Conservation (phyloP, 768 basidiomycete species). For the Leccinum boreale region DNA sequence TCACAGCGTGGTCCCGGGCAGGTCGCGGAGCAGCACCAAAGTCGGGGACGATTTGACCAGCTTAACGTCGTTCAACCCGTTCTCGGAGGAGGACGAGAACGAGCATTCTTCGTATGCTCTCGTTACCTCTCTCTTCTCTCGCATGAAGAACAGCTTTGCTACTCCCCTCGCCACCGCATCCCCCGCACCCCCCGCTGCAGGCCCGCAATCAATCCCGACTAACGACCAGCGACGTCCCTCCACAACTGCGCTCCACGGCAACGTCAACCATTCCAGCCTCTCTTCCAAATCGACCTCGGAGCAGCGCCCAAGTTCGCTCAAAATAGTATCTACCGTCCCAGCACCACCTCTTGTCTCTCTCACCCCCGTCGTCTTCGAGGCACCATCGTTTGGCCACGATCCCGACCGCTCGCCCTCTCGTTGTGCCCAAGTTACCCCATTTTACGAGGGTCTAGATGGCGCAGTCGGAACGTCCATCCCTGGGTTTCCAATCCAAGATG, state of each 20-base stretch:
- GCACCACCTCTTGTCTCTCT: conserved; percentile 84
- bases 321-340: conserved; percentile 47
- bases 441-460: conserved; percentile 53
- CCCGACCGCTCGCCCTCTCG: conserved; percentile 59
- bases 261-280: conserved; percentile 42
- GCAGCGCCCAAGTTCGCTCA: conserved; percentile 60
- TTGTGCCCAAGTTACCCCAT: conserved; percentile 46
- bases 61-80: conserved; percentile 87
- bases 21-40: conserved; percentile 63
- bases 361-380: conserved; percentile 81
- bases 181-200: conserved; percentile 35
- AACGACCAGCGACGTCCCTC: conserved; percentile 63
- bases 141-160: conserved; percentile 76
- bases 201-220: conserved; percentile 28
- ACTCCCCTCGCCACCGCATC: conserved; percentile 56
- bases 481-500: conserved; percentile 90
- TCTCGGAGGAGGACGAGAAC: conserved; percentile 90
- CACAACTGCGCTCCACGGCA: conserved; percentile 39
- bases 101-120: conserved; percentile 85
- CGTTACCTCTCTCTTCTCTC: conserved; percentile 75
- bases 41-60: conserved; percentile 59
- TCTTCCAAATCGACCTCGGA: conserved; percentile 44
- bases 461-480: conserved; percentile 77
- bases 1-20: conserved; percentile 43
- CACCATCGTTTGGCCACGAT: conserved; percentile 65